Base-by-base conservation (phyloP, 2,329 filamentous ascomycete species). In the Sporothrix variecibatus region DNA sequence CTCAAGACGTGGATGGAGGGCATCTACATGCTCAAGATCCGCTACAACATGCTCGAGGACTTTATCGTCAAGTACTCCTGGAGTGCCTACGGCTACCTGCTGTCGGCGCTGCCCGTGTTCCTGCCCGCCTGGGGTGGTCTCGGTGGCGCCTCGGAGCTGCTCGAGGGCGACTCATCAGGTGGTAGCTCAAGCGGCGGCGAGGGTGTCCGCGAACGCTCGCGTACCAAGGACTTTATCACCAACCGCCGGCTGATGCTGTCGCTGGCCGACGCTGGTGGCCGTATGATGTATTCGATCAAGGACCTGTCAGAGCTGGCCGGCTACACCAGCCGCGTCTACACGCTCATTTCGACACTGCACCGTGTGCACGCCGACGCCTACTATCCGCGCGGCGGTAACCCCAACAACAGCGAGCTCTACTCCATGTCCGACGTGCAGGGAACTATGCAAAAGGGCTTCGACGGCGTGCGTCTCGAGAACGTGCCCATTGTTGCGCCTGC, bases 271-370 rank as follows among this genome's bases (percentile, higher is more conserved):
- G 96, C 96, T 1, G 96, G 96, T 75, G 95, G 95, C 34, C 90
- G 96, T 65, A 98, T 99, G 94, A 99, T 99, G 96, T 99, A 99
- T 85, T 96, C 93, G 76, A 97, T 99, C 86, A 99, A 99, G 83
- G 97, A 99, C 80, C 89, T 99, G 49, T 95, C 95, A 1, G 96
- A 99, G 81, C 87, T 99, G 46, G 96, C 96, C 5, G 96, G 96
- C 28, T 97, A 98, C 84, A 99, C 96, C 0, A 97, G 94, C 74
- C 91, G 96, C 62, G 95, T 99, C 15, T 99, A 98, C 84, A 97
- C 94, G 12, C 87, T 99, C 56, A 97, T 99, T 80, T 95, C 94
- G 62, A 97, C 96, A 0, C 88, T 99, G 34, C 96, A 99, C 80
- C 91, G 96, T 43, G 95, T 97, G 1, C 95, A 99, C 79, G 94